phyloP scores from a whole-genome alignment of 2,329 filamentous ascomycete genomes.

The Colletotrichum sp. region DNA sequence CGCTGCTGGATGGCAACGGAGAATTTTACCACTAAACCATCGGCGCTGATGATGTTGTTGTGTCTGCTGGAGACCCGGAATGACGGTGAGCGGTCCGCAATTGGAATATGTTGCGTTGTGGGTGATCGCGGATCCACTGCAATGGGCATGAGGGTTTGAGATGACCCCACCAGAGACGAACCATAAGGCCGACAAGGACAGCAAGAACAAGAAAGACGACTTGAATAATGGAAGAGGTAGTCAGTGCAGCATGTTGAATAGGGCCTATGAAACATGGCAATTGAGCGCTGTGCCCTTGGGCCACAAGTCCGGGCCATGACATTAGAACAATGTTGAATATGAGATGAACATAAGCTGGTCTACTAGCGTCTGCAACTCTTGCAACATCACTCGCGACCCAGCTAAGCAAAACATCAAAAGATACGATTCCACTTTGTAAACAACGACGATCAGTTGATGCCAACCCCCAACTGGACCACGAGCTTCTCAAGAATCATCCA shows the following conservation, averaged over 20 bases:
- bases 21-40: not conserved
- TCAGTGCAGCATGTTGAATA: too few species aligned
- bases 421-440: not conserved
- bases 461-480: not conserved
- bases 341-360: not conserved
- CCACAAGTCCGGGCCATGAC: too few species aligned
- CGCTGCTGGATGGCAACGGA: not conserved
- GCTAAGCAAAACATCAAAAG: not conserved
- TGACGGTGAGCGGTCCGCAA: fast-evolving
- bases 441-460: not conserved
- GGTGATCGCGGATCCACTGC: not conserved
- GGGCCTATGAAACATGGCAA: too few species aligned
- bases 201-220: not conserved
- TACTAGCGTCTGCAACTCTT: not conserved
- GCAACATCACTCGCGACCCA: not conserved
- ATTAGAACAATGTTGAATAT: not conserved
- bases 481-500: not conserved
- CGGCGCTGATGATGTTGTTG: not conserved
- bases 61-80: not conserved
- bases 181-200: not conserved
- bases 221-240: too few species aligned
- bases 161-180: not conserved
- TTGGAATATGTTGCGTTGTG: not conserved
- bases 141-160: not conserved
- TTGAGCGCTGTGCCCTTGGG: too few species aligned